A percentile compares a stretch with the other conserved stretches of the same genome.
Conservation (phyloP, 1,284 basidiomycete genomes). For the Fomes fomentarius region DNA sequence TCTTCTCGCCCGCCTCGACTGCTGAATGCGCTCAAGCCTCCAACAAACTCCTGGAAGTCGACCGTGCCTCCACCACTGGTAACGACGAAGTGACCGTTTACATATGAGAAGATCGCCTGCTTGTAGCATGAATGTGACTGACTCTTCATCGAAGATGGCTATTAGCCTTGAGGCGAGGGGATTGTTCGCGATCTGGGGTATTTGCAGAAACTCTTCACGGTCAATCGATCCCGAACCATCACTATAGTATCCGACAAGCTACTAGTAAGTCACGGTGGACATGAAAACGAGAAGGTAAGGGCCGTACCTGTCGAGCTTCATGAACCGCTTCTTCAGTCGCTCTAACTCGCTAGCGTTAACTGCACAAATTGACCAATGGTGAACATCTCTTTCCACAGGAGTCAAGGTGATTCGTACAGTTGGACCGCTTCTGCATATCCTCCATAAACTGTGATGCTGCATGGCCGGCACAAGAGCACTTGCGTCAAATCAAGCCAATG, state of each 20-base stretch:
- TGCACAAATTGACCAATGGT: conserved; percentile 36
- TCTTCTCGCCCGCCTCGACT: conserved; percentile 96
- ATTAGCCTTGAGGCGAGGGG: conserved; percentile 98
- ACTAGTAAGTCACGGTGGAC: background rate
- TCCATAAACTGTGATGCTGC: conserved; percentile 90
- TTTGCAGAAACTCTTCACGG: conserved; percentile 97
- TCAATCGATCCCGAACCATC: conserved; percentile 98
- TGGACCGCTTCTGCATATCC: conserved; percentile 92
- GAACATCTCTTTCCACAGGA: conserved; percentile 10
- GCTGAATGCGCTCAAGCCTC: conserved; percentile 95
- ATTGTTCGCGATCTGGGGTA: conserved; percentile 98
- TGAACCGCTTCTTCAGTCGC: conserved; percentile 96
- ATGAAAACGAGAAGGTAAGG: background rate
- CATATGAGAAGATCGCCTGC: too few species aligned
- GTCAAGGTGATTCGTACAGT: conserved; percentile 66
- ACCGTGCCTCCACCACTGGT: conserved; percentile 94
- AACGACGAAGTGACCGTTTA: too few species aligned
- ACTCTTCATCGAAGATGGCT: conserved; percentile 99
- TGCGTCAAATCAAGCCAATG: conserved; percentile 8
- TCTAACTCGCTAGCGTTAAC: conserved; percentile 93
- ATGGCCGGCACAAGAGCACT: conserved; percentile 15
- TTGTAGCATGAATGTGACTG: too few species aligned
- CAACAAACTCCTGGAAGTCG: conserved; percentile 99
- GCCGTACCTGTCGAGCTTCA: conserved; percentile 92
- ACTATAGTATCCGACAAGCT: conserved; percentile 38